Evolutionary conservation across 257 asterid genomes (phyloP).

Genomic region (Leptodermis oblonga): DNA sequence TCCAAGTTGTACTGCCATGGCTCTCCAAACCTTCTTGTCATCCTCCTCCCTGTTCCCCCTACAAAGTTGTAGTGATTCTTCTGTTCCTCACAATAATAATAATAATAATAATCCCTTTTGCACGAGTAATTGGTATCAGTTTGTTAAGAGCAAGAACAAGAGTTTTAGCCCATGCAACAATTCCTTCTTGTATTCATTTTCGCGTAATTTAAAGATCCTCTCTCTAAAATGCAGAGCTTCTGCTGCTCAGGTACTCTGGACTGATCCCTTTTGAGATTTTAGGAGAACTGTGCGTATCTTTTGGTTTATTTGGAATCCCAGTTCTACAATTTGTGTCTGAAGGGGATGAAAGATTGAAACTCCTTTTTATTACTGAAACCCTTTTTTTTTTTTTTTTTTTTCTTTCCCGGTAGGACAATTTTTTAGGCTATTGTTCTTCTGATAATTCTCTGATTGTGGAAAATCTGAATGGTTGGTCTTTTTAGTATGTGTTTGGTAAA

Average conservation of each 20-base stretch:
- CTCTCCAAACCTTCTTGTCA: slow-evolving; percentile 4
- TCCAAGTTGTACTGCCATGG: not conserved
- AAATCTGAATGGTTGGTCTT: not conserved
- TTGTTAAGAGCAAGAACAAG: not conserved
- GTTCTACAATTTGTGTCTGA: not conserved
- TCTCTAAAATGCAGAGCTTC: slow-evolving; percentile 1
- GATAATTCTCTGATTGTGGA: not conserved
- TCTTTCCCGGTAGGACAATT: not conserved
- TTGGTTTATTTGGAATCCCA: not conserved
- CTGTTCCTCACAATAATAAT: not conserved
- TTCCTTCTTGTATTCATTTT: not conserved
- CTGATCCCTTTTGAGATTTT: slow-evolving; percentile 6
- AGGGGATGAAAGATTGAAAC: slow-evolving; percentile 2
- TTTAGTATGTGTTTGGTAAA: not conserved
- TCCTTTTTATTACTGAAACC: not conserved
- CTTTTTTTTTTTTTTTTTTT: not conserved
- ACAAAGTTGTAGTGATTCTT: not conserved
- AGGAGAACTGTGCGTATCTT: not conserved
- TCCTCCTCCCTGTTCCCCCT: not conserved
- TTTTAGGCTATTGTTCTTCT: not conserved
- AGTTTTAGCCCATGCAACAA: slow-evolving; percentile 7
- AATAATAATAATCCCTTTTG: not conserved
- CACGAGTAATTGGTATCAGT: not conserved
- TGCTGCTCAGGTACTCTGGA: slow-evolving; percentile 8
- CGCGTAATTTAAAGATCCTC: not conserved